A percentile compares a stretch with the other conserved stretches of the same genome.
These are phyloP conservation scores for Yamadazyma sp. DNA, from an alignment of 1,139 yeast genomes.

Conservation along the genomic window DNA sequence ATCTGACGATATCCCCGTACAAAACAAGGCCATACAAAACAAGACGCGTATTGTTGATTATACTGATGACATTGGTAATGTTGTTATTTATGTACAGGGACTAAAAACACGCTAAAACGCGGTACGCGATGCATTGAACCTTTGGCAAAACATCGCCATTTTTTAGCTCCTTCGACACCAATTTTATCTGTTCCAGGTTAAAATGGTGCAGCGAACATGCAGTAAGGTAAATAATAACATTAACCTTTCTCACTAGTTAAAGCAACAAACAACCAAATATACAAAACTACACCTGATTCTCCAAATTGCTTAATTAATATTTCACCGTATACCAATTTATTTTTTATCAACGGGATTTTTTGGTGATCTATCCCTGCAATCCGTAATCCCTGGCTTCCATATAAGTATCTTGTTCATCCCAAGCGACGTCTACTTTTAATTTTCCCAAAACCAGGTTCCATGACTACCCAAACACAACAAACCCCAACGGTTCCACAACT, in stretches of 20 bases:
- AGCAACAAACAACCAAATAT: not conserved
- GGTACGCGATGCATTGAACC: conserved; percentile 3
- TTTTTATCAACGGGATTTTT: not conserved
- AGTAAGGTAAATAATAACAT: conserved; percentile 1
- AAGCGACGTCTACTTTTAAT: too few relatives aligned
- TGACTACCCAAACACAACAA: not conserved
- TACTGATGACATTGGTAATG: not conserved
- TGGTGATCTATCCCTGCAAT: not conserved
- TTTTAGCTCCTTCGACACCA: conserved; percentile 14
- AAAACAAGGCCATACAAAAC: not conserved
- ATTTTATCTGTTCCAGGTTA: conserved; percentile 7
- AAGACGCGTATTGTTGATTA: not conserved
- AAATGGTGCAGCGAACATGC: conserved; percentile 5
- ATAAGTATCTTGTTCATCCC: not conserved
- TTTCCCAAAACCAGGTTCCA: not conserved
- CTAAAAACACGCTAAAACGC: not conserved
- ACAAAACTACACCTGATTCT: conserved; percentile 2
- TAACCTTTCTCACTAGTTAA: not conserved
- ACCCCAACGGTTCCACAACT: conserved; percentile 12
- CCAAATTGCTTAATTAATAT: not conserved
- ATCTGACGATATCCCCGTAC: too few relatives aligned
- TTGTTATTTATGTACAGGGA: not conserved
- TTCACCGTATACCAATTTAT: not conserved
- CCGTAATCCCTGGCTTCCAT: not conserved
- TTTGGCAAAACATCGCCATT: not conserved